Evolutionary conservation across 2,329 filamentous ascomycete genomes (phyloP).

Genomic region (Paraphoma chrysanthemicola): DNA sequence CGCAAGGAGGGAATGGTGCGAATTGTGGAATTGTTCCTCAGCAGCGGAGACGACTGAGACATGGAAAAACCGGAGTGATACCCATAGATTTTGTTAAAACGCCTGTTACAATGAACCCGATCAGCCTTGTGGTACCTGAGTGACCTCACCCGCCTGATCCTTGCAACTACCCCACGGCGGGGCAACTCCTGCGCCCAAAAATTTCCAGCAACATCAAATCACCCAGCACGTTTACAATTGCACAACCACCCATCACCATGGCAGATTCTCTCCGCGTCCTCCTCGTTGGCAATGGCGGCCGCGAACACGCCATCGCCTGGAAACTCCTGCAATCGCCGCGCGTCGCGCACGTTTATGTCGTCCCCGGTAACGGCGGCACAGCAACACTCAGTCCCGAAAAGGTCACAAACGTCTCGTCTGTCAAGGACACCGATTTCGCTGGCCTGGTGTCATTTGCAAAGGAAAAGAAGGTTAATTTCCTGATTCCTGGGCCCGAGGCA

Average conservation of each 20-base stretch:
- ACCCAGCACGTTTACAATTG: neutral
- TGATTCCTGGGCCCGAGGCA: slow-evolving; percentile 89
- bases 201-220: slow-evolving; percentile 12
- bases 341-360: slow-evolving; percentile 75
- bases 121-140: slow-evolving; percentile 2
- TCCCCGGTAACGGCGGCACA: slow-evolving; percentile 83
- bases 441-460: slow-evolving; percentile 78
- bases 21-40: slow-evolving; percentile 74
- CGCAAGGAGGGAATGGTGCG: slow-evolving; percentile 70
- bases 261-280: slow-evolving; percentile 61
- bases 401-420: slow-evolving; percentile 68
- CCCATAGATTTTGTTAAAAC: slow-evolving; percentile 4
- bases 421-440: slow-evolving; percentile 79
- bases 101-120: neutral
- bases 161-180: slow-evolving; percentile 29
- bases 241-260: slow-evolving; percentile 24
- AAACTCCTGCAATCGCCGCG: slow-evolving; percentile 83
- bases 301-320: slow-evolving; percentile 95
- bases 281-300: slow-evolving; percentile 90
- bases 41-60: slow-evolving; percentile 3
- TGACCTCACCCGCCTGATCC: slow-evolving; percentile 16
- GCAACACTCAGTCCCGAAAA: slow-evolving; percentile 58
- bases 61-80: neutral
- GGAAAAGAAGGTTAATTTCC: slow-evolving; percentile 76
- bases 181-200: slow-evolving; percentile 21